Conservation (phyloP, 148 eudicot genomes). For the Camellia lanceoleosa region DNA sequence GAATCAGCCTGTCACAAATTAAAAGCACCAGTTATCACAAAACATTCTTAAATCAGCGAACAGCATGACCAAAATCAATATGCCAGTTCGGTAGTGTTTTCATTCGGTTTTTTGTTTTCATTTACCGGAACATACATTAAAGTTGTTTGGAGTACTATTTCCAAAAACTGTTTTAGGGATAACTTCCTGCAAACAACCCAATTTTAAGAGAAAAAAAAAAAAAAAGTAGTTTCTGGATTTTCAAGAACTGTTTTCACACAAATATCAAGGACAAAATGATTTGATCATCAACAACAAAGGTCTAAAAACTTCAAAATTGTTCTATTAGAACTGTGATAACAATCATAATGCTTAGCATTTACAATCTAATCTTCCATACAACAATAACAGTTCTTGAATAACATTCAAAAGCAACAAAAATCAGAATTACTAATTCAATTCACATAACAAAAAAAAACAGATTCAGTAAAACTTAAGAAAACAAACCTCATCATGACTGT, state of each 20-base stretch:
- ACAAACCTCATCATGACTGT: conserved; percentile 61
- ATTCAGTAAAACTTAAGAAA: background rate
- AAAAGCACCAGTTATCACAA: conserved; percentile 12
- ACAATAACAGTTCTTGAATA: background rate
- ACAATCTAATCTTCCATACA: background rate
- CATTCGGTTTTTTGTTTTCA: too few relatives aligned
- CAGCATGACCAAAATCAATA: too few relatives aligned
- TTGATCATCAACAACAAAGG: background rate
- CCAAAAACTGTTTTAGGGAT: too few relatives aligned
- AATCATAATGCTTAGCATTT: background rate
- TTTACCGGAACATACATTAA: too few relatives aligned
- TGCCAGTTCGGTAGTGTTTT: too few relatives aligned
- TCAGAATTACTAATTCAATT: background rate
- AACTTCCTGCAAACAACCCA: too few relatives aligned
- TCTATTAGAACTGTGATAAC: background rate
- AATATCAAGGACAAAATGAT: too few relatives aligned
- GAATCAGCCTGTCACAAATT: conserved; percentile 55
- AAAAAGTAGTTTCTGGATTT: too few relatives aligned
- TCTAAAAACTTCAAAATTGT: background rate
- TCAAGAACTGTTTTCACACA: too few relatives aligned
- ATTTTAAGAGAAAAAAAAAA: too few relatives aligned
- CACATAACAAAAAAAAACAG: background rate
- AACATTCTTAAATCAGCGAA: background rate
- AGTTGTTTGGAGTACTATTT: too few relatives aligned
- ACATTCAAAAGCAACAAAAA: background rate